Evolutionary conservation across 2,329 filamentous ascomycete species (phyloP).

Genomic region (Trichophyton simii): DNA sequence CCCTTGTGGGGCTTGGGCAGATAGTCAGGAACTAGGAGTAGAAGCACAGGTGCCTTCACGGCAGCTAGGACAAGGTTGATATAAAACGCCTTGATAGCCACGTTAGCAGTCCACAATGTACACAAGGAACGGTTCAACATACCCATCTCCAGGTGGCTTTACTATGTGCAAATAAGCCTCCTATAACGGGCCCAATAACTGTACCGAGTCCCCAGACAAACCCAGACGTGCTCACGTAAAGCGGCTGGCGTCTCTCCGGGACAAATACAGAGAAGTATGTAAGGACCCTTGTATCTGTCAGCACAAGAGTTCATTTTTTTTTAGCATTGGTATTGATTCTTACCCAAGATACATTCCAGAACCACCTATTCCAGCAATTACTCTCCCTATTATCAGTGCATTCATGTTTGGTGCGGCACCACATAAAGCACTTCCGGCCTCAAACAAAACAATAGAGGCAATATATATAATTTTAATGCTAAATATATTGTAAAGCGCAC

Average conservation of each 20-base stretch:
- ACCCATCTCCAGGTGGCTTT: slow-evolving; percentile 7
- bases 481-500: slow-evolving; percentile 32
- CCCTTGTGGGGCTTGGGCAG: background rate
- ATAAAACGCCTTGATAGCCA: slow-evolving; percentile 4
- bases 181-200: slow-evolving; percentile 7
- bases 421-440: slow-evolving; percentile 48
- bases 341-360: slow-evolving; percentile 32
- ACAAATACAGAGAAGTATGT: slow-evolving; percentile 25
- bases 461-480: slow-evolving; percentile 34
- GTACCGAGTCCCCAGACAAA: slow-evolving; percentile 8
- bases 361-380: slow-evolving; percentile 39
- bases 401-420: slow-evolving; percentile 36
- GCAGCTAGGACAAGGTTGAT: slow-evolving; percentile 6
- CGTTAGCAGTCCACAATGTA: background rate
- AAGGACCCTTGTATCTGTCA: slow-evolving; percentile 33
- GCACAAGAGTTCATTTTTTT: slow-evolving; percentile 18
- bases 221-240: slow-evolving; percentile 13
- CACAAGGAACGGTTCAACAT: background rate
- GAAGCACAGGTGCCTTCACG: background rate
- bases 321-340: slow-evolving; percentile 22
- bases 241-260: slow-evolving; percentile 4
- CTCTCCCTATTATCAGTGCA: slow-evolving; percentile 37
- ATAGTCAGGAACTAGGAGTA: slow-evolving; percentile 4
- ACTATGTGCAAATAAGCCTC: slow-evolving; percentile 6
- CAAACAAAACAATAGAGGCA: slow-evolving; percentile 38